Conservation (phyloP, 2,329 filamentous ascomycete genomes). For the Diaporthe velutina region DNA sequence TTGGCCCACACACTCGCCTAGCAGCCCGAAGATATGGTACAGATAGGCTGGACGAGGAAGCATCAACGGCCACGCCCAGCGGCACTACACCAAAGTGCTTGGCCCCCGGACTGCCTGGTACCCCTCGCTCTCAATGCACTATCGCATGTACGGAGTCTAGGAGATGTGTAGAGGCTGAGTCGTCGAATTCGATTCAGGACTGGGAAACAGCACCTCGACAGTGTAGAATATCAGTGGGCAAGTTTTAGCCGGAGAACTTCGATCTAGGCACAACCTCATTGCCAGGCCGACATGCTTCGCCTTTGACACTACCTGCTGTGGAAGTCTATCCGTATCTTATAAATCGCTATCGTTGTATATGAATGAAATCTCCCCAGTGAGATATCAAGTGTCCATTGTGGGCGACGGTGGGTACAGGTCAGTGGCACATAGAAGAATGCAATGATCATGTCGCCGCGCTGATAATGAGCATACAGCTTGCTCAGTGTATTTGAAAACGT, state of each 20-base stretch:
- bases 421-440: neutral
- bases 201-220: neutral
- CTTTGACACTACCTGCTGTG: neutral
- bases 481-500: neutral
- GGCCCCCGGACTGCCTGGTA: conserved; percentile 43
- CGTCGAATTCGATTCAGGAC: neutral
- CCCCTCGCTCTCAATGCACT: conserved; percentile 43
- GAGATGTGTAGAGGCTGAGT: conserved; percentile 38
- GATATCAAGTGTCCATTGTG: neutral
- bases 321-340: neutral
- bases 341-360: neutral
- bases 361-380: neutral
- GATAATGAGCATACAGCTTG: neutral
- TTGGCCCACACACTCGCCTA: conserved; percentile 39
- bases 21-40: conserved; percentile 44
- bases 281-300: neutral
- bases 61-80: conserved; percentile 40
- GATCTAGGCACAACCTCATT: neutral
- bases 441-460: neutral
- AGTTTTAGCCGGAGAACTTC: no score
- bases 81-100: conserved; percentile 34
- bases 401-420: no score
- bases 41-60: conserved; percentile 45
- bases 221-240: no score
- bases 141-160: conserved; percentile 46